phyloP scores from a whole-genome alignment of 148 eudicot species.

The Rhododendron molle region DNA sequence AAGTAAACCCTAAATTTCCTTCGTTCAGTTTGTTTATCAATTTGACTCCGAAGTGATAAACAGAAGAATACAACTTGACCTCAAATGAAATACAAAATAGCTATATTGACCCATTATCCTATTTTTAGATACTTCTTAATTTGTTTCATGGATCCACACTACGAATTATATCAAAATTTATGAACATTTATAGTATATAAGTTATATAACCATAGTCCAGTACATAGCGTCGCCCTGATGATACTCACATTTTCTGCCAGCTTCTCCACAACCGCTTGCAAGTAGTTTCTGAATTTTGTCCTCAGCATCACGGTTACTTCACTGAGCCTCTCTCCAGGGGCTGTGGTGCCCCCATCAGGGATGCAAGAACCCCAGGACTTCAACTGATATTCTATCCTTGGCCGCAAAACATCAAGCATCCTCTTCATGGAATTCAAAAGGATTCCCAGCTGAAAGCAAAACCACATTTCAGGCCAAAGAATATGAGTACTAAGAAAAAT shows the following conservation, averaged over 20 bases:
- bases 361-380: constrained; percentile 64
- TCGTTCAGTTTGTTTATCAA: not conserved
- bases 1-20: not conserved
- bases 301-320: constrained; percentile 70
- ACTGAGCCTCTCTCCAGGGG: constrained; percentile 57
- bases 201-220: constrained; percentile 31
- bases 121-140: not conserved
- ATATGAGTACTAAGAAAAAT: not conserved
- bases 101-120: not conserved
- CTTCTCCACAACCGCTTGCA: constrained; percentile 64
- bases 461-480: not conserved
- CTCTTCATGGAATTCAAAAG: constrained; percentile 73
- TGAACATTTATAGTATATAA: not conserved
- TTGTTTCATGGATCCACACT: not conserved
- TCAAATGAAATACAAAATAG: not conserved
- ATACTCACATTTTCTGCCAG: constrained; percentile 61
- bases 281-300: constrained; percentile 63
- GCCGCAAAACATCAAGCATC: constrained; percentile 66
- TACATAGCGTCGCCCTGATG: not conserved
- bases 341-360: constrained; percentile 37
- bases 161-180: not conserved
- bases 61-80: not conserved
- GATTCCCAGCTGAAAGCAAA: constrained; percentile 51
- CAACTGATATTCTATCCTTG: constrained; percentile 55
- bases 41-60: not conserved